These are phyloP conservation scores for Hemileia vastatrix DNA, from an alignment of 1,284 basidiomycete species.

Conservation along the genomic window DNA sequence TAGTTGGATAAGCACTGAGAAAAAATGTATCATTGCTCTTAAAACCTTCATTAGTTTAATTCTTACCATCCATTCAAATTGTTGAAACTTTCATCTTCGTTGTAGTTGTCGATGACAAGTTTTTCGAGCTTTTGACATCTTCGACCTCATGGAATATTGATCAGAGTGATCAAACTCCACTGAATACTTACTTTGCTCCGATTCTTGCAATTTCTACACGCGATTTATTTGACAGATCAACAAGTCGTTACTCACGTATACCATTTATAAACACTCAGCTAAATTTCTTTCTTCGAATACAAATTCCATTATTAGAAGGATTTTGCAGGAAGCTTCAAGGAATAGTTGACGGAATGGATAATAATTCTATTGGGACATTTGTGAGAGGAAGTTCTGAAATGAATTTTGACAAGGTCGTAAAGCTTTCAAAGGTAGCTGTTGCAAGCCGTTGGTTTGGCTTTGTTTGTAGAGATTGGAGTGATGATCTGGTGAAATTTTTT, in stretches of 20 bases:
- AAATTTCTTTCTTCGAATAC: slow-evolving; percentile 1
- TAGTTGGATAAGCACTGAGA: slow-evolving; percentile 77
- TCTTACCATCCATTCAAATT: background rate
- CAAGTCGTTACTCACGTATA: background rate
- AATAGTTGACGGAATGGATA: slow-evolving; percentile 6
- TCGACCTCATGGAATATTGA: background rate
- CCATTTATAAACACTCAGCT: background rate
- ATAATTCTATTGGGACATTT: background rate
- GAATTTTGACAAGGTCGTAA: background rate
- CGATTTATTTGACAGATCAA: slow-evolving; percentile 7
- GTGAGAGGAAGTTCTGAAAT: background rate
- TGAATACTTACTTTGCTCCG: background rate
- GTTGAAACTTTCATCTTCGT: background rate
- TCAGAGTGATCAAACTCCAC: background rate
- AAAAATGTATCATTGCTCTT: background rate
- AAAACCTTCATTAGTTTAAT: background rate
- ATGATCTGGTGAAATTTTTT: slow-evolving; percentile 9
- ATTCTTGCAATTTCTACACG: slow-evolving; percentile 1
- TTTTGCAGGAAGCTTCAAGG: background rate
- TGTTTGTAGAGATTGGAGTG: slow-evolving; percentile 1
- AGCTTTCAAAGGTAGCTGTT: slow-evolving; percentile 4
- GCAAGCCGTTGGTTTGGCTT: background rate
- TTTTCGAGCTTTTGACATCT: slow-evolving; percentile 4
- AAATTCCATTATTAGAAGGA: background rate
- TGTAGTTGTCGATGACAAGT: slow-evolving; percentile 5